Percentiles rank a stretch among this genome's conserved stretches.
phyloP scores from a whole-genome alignment of 2,329 filamentous ascomycete species.

The Xylariaceae sp. region DNA sequence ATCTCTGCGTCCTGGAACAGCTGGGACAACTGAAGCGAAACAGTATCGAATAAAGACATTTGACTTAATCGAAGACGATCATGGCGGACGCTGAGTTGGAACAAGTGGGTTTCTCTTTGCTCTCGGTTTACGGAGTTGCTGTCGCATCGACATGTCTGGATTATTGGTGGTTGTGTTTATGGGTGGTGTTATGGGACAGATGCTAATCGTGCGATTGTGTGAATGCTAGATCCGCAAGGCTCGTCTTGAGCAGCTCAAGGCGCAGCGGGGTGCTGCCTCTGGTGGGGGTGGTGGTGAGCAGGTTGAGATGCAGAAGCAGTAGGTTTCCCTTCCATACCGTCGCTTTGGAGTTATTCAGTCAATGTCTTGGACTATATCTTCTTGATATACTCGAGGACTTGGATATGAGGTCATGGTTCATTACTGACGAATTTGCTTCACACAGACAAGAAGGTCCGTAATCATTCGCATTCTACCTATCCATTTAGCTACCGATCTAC shows the following conservation, averaged over 20 bases:
- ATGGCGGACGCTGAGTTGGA: slow-evolving; percentile 39
- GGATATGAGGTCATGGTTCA: no score
- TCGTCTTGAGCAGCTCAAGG: slow-evolving; percentile 87
- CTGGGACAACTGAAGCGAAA: not conserved
- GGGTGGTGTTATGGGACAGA: no score
- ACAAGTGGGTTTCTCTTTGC: slow-evolving; percentile 25
- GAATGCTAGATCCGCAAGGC: slow-evolving; percentile 73
- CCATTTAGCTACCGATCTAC: no score
- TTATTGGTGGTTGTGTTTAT: no score
- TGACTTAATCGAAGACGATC: no score
- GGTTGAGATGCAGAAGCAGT: slow-evolving; percentile 61
- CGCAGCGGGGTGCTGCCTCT: slow-evolving; percentile 51
- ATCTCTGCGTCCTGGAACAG: not conserved
- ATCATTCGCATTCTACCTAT: no score
- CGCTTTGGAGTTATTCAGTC: no score
- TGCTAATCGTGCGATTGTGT: not conserved
- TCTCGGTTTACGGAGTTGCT: not conserved
- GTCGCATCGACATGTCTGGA: no score
- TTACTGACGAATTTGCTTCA: no score
- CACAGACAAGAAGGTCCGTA: no score
- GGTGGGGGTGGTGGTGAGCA: slow-evolving; percentile 43
- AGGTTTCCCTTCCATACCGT: slow-evolving; percentile 24
- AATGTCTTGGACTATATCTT: not conserved
- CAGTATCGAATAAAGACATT: not conserved
- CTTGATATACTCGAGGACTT: no score